Conservation (phyloP, 177 flowering plant genomes). For the Vitis hybrid region DNA sequence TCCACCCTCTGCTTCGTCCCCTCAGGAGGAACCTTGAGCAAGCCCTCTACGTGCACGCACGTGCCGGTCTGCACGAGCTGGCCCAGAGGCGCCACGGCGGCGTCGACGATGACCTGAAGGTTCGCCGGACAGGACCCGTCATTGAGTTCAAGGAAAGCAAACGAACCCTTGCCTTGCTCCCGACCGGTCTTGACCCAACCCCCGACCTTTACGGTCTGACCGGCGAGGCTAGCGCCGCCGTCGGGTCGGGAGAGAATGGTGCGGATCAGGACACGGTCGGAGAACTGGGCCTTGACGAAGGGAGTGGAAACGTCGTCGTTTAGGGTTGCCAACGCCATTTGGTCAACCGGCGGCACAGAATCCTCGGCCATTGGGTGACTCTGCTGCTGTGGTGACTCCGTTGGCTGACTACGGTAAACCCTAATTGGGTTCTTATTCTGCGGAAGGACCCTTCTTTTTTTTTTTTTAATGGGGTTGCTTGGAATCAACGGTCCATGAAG, state of each 20-base stretch:
- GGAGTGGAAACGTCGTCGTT: conserved; percentile 16
- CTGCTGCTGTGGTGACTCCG: neutral
- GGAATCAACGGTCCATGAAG: no score
- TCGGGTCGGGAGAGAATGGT: conserved; percentile 62
- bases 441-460: no score
- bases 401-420: no score
- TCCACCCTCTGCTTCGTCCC: conserved; percentile 83
- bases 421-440: no score
- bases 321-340: conserved; percentile 26
- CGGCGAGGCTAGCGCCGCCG: conserved; percentile 72
- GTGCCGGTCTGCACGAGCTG: conserved; percentile 78
- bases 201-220: conserved; percentile 53
- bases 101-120: conserved; percentile 77
- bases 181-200: conserved; percentile 95
- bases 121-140: conserved; percentile 85
- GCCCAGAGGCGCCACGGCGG: conserved; percentile 41
- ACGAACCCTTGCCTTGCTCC: conserved; percentile 71
- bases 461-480: no score
- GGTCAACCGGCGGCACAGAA: conserved; percentile 25
- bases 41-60: conserved; percentile 65
- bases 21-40: conserved; percentile 71
- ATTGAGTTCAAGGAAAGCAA: conserved; percentile 80
- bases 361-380: conserved; percentile 25
- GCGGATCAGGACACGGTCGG: conserved; percentile 63
- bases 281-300: conserved; percentile 41